Evolutionary conservation across 257 asterid species (phyloP).

Genomic region (Striga asiatica): DNA sequence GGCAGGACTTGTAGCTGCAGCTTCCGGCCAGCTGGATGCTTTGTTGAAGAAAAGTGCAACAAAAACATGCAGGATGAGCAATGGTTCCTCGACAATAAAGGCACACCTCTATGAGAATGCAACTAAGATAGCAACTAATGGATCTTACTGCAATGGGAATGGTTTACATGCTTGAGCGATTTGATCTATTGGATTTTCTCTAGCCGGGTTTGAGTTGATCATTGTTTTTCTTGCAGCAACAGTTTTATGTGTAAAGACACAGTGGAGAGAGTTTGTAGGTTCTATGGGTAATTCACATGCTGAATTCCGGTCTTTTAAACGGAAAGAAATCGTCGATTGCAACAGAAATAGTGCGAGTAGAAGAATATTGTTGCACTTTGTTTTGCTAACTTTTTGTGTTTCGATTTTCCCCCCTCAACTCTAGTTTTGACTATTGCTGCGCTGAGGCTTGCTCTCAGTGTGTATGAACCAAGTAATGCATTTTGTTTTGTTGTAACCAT

Average conservation of each 20-base stretch:
- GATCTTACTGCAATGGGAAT: constrained; percentile 48
- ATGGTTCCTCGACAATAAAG: constrained; percentile 37
- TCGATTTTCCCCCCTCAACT: neutral
- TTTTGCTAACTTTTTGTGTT: constrained; percentile 1
- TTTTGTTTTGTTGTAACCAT: no score
- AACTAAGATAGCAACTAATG: constrained; percentile 32
- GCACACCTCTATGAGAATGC: constrained; percentile 34
- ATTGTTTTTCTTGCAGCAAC: constrained; percentile 3
- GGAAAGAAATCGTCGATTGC: constrained; percentile 19
- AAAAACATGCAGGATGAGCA: constrained; percentile 29
- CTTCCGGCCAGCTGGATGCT: constrained; percentile 54
- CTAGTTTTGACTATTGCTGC: neutral
- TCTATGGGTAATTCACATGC: constrained; percentile 9
- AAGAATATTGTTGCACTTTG: neutral
- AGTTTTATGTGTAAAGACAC: constrained; percentile 18
- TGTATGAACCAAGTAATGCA: no score
- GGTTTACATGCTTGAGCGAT: constrained; percentile 46
- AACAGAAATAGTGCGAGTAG: constrained; percentile 8
- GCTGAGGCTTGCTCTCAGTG: constrained; percentile 4
- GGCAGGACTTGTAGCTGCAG: constrained; percentile 67
- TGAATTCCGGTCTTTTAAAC: constrained; percentile 32
- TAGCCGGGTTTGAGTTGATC: neutral
- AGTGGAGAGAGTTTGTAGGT: constrained; percentile 16
- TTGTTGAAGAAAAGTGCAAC: constrained; percentile 29
- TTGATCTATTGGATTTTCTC: neutral